Percentiles rank a stretch among this genome's conserved stretches.
Conservation (phyloP, 2,329 filamentous ascomycete genomes). For the Aureobasidium subglaciale region DNA sequence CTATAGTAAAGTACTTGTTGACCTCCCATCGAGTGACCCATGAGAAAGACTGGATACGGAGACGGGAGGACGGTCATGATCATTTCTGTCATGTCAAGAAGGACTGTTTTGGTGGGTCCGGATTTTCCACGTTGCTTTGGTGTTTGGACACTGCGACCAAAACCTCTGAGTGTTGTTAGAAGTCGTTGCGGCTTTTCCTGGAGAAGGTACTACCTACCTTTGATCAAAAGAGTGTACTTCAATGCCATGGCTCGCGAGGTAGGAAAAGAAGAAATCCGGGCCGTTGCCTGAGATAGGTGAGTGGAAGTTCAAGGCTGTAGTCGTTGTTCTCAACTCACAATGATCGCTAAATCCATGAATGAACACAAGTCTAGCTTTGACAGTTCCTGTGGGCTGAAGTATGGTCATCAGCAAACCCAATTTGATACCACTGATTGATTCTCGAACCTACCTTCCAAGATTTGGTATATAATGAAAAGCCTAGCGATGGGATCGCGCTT, state of each 20-base stretch:
- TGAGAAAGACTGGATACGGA: constrained; percentile 63
- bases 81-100: constrained; percentile 73
- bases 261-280: constrained; percentile 67
- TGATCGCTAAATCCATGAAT: constrained; percentile 90
- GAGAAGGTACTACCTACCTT: constrained; percentile 28
- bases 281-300: constrained; percentile 40
- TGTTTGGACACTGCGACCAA: constrained; percentile 65
- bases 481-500: no score
- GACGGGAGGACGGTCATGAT: constrained; percentile 50
- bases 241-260: constrained; percentile 64
- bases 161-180: constrained; percentile 47
- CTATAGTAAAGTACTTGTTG: constrained; percentile 62
- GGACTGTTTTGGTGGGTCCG: constrained; percentile 64
- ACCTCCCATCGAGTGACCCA: constrained; percentile 90
- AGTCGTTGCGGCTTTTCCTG: background rate
- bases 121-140: constrained; percentile 61
- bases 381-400: no score
- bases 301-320: constrained; percentile 24
- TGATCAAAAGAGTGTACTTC: constrained; percentile 75
- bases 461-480: no score
- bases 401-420: no score
- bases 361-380: constrained; percentile 67
- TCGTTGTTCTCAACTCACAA: constrained; percentile 27
- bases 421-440: no score
- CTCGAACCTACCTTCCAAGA: no score